Evolutionary conservation across 805 yeast species (phyloP).

Genomic region (Zygosaccharomyces bailii): DNA sequence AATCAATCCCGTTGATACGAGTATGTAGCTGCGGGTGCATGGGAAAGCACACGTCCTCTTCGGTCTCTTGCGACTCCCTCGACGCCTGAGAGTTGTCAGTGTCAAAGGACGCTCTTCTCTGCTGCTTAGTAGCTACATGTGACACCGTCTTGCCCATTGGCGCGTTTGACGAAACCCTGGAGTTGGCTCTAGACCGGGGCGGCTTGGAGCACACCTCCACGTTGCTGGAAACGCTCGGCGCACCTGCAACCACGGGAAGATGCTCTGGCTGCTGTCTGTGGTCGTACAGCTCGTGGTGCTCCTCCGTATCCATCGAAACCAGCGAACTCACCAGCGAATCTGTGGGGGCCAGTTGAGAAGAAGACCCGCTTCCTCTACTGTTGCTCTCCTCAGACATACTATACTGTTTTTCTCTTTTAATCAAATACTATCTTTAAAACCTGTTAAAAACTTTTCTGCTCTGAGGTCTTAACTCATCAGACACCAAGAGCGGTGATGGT

Average conservation of each 20-base stretch:
- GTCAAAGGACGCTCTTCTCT: constrained; percentile 41
- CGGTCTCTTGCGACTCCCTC: constrained; percentile 82
- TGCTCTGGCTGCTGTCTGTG: constrained; percentile 48
- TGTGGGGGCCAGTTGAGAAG: constrained; percentile 23
- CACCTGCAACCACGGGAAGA: constrained; percentile 26
- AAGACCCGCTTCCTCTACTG: constrained; percentile 8
- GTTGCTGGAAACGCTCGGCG: constrained; percentile 7
- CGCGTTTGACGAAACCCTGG: constrained; percentile 12
- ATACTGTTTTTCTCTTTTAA: too few relatives aligned
- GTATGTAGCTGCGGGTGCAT: constrained; percentile 63
- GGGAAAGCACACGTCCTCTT: constrained; percentile 97
- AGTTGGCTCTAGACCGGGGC: constrained; percentile 25
- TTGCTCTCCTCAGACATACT: constrained; percentile 13
- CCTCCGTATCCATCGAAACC: constrained; percentile 40
- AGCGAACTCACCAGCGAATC: constrained; percentile 30
- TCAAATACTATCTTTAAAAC: neutral
- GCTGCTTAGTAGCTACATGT: constrained; percentile 6
- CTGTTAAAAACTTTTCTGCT: neutral
- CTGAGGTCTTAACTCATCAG: neutral
- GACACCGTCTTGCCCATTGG: constrained; percentile 12
- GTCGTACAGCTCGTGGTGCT: constrained; percentile 41
- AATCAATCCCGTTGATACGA: constrained; percentile 76
- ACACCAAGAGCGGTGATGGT: neutral
- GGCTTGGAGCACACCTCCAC: constrained; percentile 11
- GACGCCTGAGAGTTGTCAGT: constrained; percentile 74